phyloP scores from a whole-genome alignment of 2,329 filamentous ascomycete species.

The Fusarium bactridioides region DNA sequence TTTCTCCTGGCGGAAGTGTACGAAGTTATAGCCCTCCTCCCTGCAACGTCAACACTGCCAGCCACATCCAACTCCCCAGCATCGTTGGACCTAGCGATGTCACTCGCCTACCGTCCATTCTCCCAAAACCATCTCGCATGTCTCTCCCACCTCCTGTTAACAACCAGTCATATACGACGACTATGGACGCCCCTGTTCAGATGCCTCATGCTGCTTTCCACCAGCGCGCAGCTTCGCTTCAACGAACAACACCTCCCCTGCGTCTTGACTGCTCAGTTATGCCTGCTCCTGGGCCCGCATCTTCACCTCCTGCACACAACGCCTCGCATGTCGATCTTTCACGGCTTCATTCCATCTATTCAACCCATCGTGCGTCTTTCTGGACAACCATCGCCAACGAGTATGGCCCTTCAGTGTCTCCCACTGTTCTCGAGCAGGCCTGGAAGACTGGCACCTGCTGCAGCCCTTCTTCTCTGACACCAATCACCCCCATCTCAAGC shows the following conservation, averaged over 20 bases:
- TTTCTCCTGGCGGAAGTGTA: constrained; percentile 57
- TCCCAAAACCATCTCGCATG: constrained; percentile 70
- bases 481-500: constrained; percentile 63
- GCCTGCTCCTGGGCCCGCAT: constrained; percentile 50
- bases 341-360: constrained; percentile 75
- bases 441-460: constrained; percentile 63
- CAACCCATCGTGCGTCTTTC: constrained; percentile 73
- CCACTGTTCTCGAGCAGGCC: constrained; percentile 73
- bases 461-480: constrained; percentile 51
- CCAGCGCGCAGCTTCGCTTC: constrained; percentile 44
- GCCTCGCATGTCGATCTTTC: constrained; percentile 65
- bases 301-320: constrained; percentile 44
- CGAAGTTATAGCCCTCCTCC: constrained; percentile 56
- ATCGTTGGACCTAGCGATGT: constrained; percentile 56
- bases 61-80: constrained; percentile 60
- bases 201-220: constrained; percentile 52
- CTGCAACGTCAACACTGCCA: constrained; percentile 48
- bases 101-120: constrained; percentile 66
- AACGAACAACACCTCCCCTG: constrained; percentile 55
- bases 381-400: constrained; percentile 77
- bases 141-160: constrained; percentile 50
- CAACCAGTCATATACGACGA: constrained; percentile 51
- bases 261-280: constrained; percentile 67
- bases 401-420: constrained; percentile 71
- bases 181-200: constrained; percentile 56